Evolutionary conservation across 768 basidiomycete species (phyloP), one percentile per base, ranked within the genome.

Genomic region (Amanita rimosa): DNA sequence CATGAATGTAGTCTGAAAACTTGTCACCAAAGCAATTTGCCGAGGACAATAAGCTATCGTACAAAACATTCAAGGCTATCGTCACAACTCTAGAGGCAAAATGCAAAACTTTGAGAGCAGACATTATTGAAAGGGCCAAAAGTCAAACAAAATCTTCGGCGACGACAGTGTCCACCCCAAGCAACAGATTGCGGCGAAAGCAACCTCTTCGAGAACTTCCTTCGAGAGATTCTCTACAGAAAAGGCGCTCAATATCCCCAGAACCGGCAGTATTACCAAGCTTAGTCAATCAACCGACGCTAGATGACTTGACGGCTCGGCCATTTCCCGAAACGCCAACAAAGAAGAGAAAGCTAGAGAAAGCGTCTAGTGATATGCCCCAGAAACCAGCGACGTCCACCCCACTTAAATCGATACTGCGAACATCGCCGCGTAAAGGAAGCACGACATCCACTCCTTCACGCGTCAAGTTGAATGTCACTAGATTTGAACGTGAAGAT

Each of bases 271-370:
- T 21, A 4, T 3, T 13, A 16, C 31, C 22, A n/a, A n/a, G n/a
- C n/a, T n/a, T n/a, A 13, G 4, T 6, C 13, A 19, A 17, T 14
- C 45, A 49, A 33, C 16, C 42, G 10, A 9, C 17, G 21, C 21
- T 7, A n/a, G 41, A 33, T 13, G 14, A 48, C 16, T 8, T 22
- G 14, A 48, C 50, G 26, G 17, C 22, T 5, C 52, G 50, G 3
- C 46, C 46, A 10, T 36, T 40, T 19, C 49, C 49, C 14, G 54
- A 53, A 41, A 55, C 54, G 17, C 54, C 54, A n/a, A 55, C 46
- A 3, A 55, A 55, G 35, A 55, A 50, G 37, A 52, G 54, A n/a
- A 55, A 55, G 26, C 24, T 55, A 6, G 54, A 50, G 6, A 31
- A 42, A 36, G 6, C 34, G 1, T n/a, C 47, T n/a, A 24, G 44